phyloP scores from a whole-genome alignment of 2,329 filamentous ascomycete species.

The Pyricularia pennisetigena region DNA sequence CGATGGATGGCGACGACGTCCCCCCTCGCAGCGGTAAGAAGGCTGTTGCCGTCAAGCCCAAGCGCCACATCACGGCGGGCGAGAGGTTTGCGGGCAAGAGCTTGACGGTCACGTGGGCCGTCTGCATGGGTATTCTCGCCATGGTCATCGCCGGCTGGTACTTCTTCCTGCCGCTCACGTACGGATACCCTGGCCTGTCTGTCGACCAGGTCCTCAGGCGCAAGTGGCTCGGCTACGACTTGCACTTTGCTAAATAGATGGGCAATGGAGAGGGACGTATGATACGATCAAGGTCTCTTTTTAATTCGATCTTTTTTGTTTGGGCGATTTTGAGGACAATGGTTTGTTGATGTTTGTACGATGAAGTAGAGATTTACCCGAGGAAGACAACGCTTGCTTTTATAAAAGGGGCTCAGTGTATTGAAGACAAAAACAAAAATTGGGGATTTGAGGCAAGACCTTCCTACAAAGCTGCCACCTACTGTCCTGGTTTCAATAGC shows the following conservation, averaged over 20 bases:
- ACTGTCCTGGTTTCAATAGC: neutral
- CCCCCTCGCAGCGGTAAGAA: conserved; percentile 35
- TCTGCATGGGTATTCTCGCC: conserved; percentile 57
- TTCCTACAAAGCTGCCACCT: neutral
- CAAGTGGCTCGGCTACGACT: conserved; percentile 95
- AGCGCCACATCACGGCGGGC: conserved; percentile 63
- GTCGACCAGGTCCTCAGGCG: conserved; percentile 70
- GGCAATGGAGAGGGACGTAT: no score
- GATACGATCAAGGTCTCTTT: neutral
- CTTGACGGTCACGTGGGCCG: conserved; percentile 70
- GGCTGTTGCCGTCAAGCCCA: conserved; percentile 23
- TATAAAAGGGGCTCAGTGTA: neutral
- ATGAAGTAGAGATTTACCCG: neutral
- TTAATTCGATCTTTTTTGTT: neutral
- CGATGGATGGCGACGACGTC: conserved; percentile 38
- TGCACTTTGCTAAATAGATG: conserved; percentile 91
- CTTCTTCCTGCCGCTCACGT: conserved; percentile 92
- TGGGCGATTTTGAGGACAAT: neutral
- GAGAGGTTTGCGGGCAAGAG: conserved; percentile 76
- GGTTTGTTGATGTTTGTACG: neutral
- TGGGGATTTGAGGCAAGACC: neutral
- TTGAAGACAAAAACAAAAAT: no score
- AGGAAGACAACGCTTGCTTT: neutral
- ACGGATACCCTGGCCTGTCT: conserved; percentile 80
- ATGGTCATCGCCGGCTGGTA: conserved; percentile 69